Base-by-base conservation (phyloP, 768 basidiomycete species). In the Amanita subjunquillea region DNA sequence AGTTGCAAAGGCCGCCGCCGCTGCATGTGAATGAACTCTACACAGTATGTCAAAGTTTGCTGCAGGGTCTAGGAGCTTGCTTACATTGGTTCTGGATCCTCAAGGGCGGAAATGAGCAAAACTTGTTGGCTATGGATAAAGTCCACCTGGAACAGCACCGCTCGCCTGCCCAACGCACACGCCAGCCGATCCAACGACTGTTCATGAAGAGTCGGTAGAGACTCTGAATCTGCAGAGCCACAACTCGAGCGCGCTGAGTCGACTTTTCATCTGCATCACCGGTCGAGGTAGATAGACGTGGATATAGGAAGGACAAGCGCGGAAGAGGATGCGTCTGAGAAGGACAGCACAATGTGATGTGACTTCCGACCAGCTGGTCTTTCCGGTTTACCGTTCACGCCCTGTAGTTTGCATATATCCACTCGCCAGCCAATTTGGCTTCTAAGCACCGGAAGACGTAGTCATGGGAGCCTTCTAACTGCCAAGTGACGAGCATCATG, bases 11-110 rank as follows among this genome's bases (percentile, higher is more conserved):
- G 90, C 90, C 0, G 91, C 85, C 0, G 17, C 17, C 17, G 90
- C 88, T 1, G 91, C 87, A 60, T 94, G 91, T 0, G 89, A 76
- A 56, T 91, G 90, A 0, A 93, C 88, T 23, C 91, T 91, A 32
- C 39, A 37, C 40, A 34, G 51, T 6, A 41, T 37, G 29, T 15
- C 25, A 27, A 39, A 45, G 20, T 17, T 22, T 22, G 7, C 32
- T 32, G 10, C 43, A 37, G 17, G 34, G 27, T 32, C 44, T 34
- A n/a, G 50, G 51, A 10, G 23, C 47, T 23, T 60, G 70, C 41
- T 56, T 84, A 17, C 86, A 85, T 69, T 37, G 85, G 73, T 60
- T 90, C 85, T 6, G 83, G 82, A 36, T 85, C 87, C 57, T 87
- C 82, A 0, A 92, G 70, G 0, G 89, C 74, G 1, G 80, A 80